phyloP scores from a whole-genome alignment of 306 rosid species.

The Hippophae rhamnoides region DNA sequence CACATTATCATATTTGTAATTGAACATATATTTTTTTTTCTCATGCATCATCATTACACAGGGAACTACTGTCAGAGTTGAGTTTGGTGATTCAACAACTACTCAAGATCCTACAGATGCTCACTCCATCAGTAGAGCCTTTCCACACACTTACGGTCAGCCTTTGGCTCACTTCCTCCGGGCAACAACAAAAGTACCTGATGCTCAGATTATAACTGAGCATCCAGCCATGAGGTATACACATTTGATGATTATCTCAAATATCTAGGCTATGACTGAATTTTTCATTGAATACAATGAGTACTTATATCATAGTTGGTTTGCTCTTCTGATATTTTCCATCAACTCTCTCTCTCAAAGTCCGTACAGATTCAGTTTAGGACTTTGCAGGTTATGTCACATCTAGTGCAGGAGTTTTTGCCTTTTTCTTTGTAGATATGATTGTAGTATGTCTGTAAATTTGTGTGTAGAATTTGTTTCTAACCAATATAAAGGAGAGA shows the following conservation, averaged over 20 bases:
- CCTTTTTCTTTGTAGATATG: too few species aligned
- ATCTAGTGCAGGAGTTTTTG: too few species aligned
- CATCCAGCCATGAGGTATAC: slow-evolving; percentile 60
- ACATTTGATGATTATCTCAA: neutral
- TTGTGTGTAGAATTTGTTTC: too few species aligned
- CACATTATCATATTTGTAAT: neutral
- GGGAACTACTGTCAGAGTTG: slow-evolving; percentile 97
- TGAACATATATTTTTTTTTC: neutral
- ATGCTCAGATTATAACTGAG: slow-evolving; percentile 84
- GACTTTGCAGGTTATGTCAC: too few species aligned
- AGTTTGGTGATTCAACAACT: slow-evolving; percentile 81
- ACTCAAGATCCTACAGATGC: slow-evolving; percentile 69
- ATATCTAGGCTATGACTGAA: too few species aligned
- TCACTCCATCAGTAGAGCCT: slow-evolving; percentile 44
- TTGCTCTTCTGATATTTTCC: too few species aligned
- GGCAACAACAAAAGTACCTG: slow-evolving; percentile 80
- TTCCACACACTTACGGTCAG: slow-evolving; percentile 73
- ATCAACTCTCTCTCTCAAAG: too few species aligned
- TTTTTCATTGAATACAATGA: too few species aligned
- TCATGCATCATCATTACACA: slow-evolving; percentile 14
- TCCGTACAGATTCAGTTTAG: too few species aligned
- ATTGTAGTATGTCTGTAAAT: too few species aligned
- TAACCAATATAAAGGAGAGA: too few species aligned
- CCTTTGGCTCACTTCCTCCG: slow-evolving; percentile 98
- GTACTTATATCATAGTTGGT: too few species aligned